Conservation (phyloP, 352 stramenopile genomes). For the Pythium guiyangense region DNA sequence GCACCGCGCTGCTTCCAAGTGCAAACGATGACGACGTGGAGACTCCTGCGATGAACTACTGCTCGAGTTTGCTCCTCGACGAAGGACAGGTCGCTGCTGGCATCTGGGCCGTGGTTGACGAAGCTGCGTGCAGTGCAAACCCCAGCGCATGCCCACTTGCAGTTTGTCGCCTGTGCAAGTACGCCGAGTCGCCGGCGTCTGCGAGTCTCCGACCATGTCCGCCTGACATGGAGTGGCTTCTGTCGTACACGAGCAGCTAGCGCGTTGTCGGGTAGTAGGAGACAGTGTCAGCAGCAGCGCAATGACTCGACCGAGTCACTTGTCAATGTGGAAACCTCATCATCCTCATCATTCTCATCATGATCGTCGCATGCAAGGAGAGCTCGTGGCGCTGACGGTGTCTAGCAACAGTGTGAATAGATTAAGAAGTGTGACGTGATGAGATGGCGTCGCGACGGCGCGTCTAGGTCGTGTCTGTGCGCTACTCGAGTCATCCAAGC, state of each 20-base stretch:
- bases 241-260: conserved; percentile 4
- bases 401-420: too few species aligned
- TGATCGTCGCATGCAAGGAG: too few species aligned
- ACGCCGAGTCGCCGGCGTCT: background rate
- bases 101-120: conserved; percentile 13
- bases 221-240: conserved; percentile 2
- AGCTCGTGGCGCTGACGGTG: too few species aligned
- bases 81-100: background rate
- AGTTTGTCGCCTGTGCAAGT: conserved; percentile 7
- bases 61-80: conserved; percentile 8
- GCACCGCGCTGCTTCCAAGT: background rate
- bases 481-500: background rate
- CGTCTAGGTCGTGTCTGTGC: too few species aligned
- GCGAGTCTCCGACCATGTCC: background rate
- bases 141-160: background rate
- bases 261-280: background rate
- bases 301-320: background rate
- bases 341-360: too few species aligned
- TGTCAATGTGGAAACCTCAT: background rate
- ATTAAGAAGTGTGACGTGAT: too few species aligned
- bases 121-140: background rate
- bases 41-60: conserved; percentile 10
- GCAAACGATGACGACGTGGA: background rate
- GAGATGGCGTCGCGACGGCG: too few species aligned
- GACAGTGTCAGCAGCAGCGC: background rate